A percentile compares a stretch with the other conserved stretches of the same genome.
Evolutionary conservation across 441 rosid genomes (phyloP).

Genomic region (Dalechampia spathulata): DNA sequence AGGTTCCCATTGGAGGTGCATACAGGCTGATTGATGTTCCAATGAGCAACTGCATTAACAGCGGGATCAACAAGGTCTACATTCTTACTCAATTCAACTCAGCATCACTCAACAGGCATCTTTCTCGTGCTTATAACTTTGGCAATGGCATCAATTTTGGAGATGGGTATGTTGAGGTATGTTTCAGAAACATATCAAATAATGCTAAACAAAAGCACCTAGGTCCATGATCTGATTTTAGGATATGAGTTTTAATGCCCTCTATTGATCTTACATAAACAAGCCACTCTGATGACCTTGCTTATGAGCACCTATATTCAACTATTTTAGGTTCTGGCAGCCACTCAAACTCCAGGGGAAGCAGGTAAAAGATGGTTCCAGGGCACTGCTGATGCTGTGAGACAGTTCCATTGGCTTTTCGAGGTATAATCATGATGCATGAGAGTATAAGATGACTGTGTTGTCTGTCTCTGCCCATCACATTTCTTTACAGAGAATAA

Average conservation of each 20-base stretch:
- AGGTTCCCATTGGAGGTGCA: constrained; percentile 95
- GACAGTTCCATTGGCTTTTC: constrained; percentile 96
- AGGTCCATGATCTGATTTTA: too few relatives aligned
- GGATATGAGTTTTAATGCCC: too few relatives aligned
- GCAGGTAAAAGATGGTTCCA: constrained; percentile 83
- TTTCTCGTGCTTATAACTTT: constrained; percentile 72
- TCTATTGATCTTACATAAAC: too few relatives aligned
- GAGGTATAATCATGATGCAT: constrained; percentile 54
- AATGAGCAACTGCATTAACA: constrained; percentile 96
- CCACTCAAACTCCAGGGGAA: constrained; percentile 97
- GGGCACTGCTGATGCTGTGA: constrained; percentile 93
- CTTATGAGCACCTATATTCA: too few relatives aligned
- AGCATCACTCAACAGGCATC: constrained; percentile 77
- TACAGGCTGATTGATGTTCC: constrained; percentile 95
- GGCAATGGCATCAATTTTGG: constrained; percentile 67
- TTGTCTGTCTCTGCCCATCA: background rate
- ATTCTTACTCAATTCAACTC: constrained; percentile 93
- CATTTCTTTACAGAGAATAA: background rate
- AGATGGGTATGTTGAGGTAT: constrained; percentile 78
- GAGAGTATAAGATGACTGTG: too few relatives aligned
- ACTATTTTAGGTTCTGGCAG: constrained; percentile 68
- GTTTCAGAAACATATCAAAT: too few relatives aligned
- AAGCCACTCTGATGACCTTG: too few relatives aligned
- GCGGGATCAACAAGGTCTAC: constrained; percentile 92
- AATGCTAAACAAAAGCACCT: too few relatives aligned